phyloP scores from a whole-genome alignment of 257 asterid species.

The Lithospermum erythrorhizon region DNA sequence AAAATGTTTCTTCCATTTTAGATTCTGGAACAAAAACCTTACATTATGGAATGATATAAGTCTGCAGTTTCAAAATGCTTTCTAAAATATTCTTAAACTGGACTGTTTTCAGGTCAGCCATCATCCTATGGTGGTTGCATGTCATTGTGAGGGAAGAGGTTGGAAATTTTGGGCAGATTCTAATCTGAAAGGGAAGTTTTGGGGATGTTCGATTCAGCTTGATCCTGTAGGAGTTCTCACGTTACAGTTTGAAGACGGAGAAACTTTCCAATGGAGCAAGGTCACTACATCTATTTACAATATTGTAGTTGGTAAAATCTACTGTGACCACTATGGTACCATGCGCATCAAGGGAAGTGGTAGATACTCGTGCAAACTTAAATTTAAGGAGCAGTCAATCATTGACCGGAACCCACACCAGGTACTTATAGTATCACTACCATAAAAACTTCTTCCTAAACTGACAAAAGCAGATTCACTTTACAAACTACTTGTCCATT shows the following conservation, averaged over 20 bases:
- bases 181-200: constrained; percentile 95
- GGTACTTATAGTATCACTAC: constrained; percentile 32
- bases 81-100: not conserved
- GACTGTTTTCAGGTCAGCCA: constrained; percentile 72
- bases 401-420: constrained; percentile 98
- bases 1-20: not conserved
- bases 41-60: not conserved
- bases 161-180: constrained; percentile 99
- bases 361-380: constrained; percentile 89
- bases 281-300: constrained; percentile 96
- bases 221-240: constrained; percentile 90
- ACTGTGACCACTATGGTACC: constrained; percentile 93
- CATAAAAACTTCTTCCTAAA: not conserved
- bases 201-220: constrained; percentile 99
- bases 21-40: not conserved
- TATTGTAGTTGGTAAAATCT: constrained; percentile 88
- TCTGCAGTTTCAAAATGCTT: not conserved
- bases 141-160: constrained; percentile 93
- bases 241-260: constrained; percentile 91
- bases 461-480: not conserved
- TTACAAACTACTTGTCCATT: not conserved
- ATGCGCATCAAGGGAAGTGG: constrained; percentile 98
- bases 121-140: constrained; percentile 96
- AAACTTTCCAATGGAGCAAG: constrained; percentile 97
- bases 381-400: constrained; percentile 97